phyloP scores from a whole-genome alignment of 164 flowering plant genomes.

The Magnolia sinica region DNA sequence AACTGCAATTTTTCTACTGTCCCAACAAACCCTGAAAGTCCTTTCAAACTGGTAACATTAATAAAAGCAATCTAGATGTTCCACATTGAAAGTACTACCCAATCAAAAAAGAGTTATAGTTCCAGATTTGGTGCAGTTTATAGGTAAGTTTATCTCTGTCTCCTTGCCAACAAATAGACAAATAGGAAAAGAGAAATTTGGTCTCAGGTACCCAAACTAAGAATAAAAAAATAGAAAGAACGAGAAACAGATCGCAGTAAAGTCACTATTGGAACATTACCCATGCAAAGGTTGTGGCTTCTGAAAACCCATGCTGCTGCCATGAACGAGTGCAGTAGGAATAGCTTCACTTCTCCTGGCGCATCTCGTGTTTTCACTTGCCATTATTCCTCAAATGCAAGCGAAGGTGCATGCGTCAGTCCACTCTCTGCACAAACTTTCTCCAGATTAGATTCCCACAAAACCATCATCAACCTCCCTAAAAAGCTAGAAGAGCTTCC shows the following conservation, averaged over 20 bases:
- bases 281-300: constrained; percentile 56
- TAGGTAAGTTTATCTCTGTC: not conserved
- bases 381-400: constrained; percentile 42
- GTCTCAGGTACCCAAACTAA: not conserved
- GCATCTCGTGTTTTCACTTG: constrained; percentile 37
- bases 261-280: constrained; percentile 29
- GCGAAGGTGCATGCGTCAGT: constrained; percentile 43
- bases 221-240: not conserved
- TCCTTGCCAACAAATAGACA: not conserved
- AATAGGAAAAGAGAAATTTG: not conserved
- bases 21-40: too few species aligned
- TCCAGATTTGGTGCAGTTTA: not conserved
- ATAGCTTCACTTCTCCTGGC: constrained; percentile 18
- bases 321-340: constrained; percentile 23
- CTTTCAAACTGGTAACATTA: too few species aligned
- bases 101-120: too few species aligned
- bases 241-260: not conserved
- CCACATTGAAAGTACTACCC: too few species aligned
- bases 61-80: too few species aligned
- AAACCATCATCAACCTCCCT: constrained; percentile 39
- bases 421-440: constrained; percentile 29
- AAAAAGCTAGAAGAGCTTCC: constrained; percentile 10
- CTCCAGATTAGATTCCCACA: constrained; percentile 32
- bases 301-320: constrained; percentile 32
- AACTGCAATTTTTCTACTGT: too few species aligned